phyloP scores from a whole-genome alignment of 495 filamentous ascomycete genomes.

The Pyrenula aspistea region DNA sequence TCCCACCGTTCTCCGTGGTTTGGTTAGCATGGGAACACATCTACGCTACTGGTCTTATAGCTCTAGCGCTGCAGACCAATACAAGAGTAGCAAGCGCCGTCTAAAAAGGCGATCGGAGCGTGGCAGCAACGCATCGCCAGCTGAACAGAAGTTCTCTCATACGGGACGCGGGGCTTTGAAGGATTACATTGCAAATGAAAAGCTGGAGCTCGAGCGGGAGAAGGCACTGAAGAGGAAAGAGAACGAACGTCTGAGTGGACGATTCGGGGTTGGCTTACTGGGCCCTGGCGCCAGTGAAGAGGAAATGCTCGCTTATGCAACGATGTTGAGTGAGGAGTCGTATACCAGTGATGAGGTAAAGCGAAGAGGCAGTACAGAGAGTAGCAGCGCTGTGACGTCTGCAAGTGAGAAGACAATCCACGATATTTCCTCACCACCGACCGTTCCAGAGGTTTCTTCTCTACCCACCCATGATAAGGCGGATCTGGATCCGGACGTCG shows the following conservation, averaged over 20 bases:
- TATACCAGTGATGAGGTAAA: slow-evolving; percentile 50
- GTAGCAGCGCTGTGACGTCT: slow-evolving; percentile 31
- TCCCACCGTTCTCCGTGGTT: slow-evolving; percentile 77
- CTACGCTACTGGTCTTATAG: slow-evolving; percentile 92
- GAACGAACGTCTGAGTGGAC: slow-evolving; percentile 51
- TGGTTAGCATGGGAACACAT: slow-evolving; percentile 76
- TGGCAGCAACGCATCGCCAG: slow-evolving; percentile 40
- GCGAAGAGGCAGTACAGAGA: slow-evolving; percentile 35
- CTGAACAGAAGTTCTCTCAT: slow-evolving; percentile 42
- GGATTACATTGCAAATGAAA: slow-evolving; percentile 75
- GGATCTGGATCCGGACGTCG: slow-evolving; percentile 63
- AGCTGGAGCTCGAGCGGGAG: slow-evolving; percentile 68
- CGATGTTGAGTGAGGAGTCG: slow-evolving; percentile 74
- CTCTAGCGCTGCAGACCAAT: slow-evolving; percentile 53
- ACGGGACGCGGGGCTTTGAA: slow-evolving; percentile 51
- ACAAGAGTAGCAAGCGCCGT: slow-evolving; percentile 50
- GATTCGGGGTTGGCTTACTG: slow-evolving; percentile 71
- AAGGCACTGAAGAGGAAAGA: slow-evolving; percentile 48
- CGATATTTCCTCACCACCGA: slow-evolving; percentile 37
- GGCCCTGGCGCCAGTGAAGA: slow-evolving; percentile 68
- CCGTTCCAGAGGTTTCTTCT: slow-evolving; percentile 28
- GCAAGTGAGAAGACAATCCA: slow-evolving; percentile 26
- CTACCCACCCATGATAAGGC: slow-evolving; percentile 28
- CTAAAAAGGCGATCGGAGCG: slow-evolving; percentile 43
- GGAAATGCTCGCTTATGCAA: slow-evolving; percentile 79